Percentiles rank a stretch among this genome's conserved stretches.
Evolutionary conservation across 768 basidiomycete species (phyloP).

Genomic region (Tricholoma bakamatsutake): DNA sequence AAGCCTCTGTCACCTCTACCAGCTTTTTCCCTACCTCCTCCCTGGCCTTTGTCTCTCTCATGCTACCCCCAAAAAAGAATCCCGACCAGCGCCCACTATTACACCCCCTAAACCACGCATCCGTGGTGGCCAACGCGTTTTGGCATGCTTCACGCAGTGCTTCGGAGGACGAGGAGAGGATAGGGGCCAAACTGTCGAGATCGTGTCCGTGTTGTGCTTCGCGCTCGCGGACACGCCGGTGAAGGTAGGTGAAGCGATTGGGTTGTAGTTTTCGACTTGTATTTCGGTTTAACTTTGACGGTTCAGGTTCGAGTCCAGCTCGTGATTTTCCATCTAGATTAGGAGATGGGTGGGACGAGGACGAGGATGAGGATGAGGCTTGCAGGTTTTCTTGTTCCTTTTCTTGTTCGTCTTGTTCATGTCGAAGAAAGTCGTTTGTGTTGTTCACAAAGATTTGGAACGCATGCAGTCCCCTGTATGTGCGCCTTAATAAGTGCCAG

Average conservation of each 20-base stretch:
- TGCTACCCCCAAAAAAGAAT: slow-evolving; percentile 16
- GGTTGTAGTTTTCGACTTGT: not conserved
- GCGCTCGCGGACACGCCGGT: slow-evolving; percentile 22
- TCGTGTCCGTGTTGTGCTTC: slow-evolving; percentile 37
- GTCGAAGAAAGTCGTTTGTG: slow-evolving; percentile 20
- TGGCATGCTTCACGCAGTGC: slow-evolving; percentile 29
- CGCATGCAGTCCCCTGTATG: slow-evolving; percentile 28
- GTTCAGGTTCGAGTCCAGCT: not conserved
- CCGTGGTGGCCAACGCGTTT: slow-evolving; percentile 14
- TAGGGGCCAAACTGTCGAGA: slow-evolving; percentile 35
- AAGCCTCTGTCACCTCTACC: slow-evolving; percentile 15
- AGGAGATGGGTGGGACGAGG: not conserved
- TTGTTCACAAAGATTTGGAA: slow-evolving; percentile 34
- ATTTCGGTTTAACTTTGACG: not conserved
- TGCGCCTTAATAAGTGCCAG: not conserved
- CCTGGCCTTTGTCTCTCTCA: slow-evolving; percentile 14
- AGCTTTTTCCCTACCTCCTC: slow-evolving; percentile 23
- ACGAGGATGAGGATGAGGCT: not conserved
- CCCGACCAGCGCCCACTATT: slow-evolving; percentile 31
- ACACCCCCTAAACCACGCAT: slow-evolving; percentile 30
- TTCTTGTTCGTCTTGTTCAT: slow-evolving; percentile 7
- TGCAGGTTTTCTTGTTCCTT: slow-evolving; percentile 4
- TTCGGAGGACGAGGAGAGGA: slow-evolving; percentile 30
- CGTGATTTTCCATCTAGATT: not conserved
- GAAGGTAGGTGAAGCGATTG: slow-evolving; percentile 26